Base-by-base conservation (phyloP, 1,284 basidiomycete species). In the Puccinia triticina region DNA sequence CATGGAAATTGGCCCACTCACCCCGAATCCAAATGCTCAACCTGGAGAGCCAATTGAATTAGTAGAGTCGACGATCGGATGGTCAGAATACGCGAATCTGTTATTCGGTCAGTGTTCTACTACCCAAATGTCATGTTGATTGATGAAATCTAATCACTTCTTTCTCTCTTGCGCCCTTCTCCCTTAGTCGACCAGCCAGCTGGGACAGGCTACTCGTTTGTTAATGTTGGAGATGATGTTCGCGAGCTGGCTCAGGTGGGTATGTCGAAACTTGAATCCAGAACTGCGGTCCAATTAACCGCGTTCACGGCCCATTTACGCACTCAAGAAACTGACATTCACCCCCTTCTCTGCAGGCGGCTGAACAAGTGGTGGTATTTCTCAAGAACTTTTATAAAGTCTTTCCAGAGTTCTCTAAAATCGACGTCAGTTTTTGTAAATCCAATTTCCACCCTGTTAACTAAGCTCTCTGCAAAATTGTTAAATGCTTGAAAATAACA, bases 41-140 rank as follows among this genome's bases (percentile, higher is more conserved):
- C 84, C 91, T 89, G 92, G 81, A 89, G 92, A 84, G 92, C 94
- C 66, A 29, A 87, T 92, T 91, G 11, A 89, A 92, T 32, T 55
- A 32, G 18, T 40, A 53, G 21, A 89, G 97, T 82, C 90, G 91
- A 84, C 90, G 92, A 78, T 89, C 91, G 11, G 92, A 11, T 99
- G 96, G 96, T 96, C 99, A 87, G 96, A 99, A 87, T 99, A 96
- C 86, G 93, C 94, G n/a, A 96, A 94, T 69, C 92, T 99, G 88
- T 91, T 99, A 82, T 99, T 94, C 86, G 88, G 77, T 79, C n/a
- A 48, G 48, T 78, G 18, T 26, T 59, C 37, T 43, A 29, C 37
- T 14, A 48, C 46, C 26, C 32, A 29, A 23, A n/a, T 23, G 7
- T 26, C 46, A 69, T 16, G 57, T 23, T 37, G 26, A 57, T 37